Percentiles rank a stretch among this genome's conserved stretches.
These are phyloP conservation scores for Trifolium subterraneum DNA, from an alignment of 306 rosid genomes.

Conservation along the genomic window DNA sequence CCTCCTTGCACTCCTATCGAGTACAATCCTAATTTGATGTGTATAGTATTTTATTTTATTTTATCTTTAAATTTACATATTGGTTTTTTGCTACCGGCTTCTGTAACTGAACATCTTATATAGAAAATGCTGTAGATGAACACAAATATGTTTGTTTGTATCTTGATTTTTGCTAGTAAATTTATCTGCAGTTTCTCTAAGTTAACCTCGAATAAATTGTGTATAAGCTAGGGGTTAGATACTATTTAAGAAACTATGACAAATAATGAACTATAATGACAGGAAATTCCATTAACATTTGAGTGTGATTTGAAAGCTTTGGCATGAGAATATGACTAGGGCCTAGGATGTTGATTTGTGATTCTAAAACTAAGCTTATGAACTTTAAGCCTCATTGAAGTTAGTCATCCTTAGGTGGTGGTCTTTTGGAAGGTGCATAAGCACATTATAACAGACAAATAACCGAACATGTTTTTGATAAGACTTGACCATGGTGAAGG, in stretches of 20 bases:
- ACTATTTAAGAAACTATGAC: neutral
- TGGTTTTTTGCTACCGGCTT: conserved; percentile 49
- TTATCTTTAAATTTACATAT: conserved; percentile 26
- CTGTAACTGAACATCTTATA: conserved; percentile 48
- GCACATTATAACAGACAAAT: neutral
- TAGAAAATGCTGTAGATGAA: conserved; percentile 43
- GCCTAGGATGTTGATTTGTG: neutral
- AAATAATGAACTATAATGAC: neutral
- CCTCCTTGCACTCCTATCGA: conserved; percentile 37
- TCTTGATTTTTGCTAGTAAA: conserved; percentile 40
- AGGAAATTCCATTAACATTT: neutral
- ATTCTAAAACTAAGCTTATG: neutral
- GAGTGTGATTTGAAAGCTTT: neutral
- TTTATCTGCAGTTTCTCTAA: conserved; percentile 30
- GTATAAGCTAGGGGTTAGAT: conserved; percentile 4
- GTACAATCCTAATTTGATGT: conserved; percentile 48
- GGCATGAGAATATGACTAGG: conserved; percentile 1
- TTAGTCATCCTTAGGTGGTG: neutral
- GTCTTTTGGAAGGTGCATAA: neutral
- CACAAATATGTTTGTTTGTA: conserved; percentile 52
- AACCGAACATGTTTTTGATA: too few species aligned
- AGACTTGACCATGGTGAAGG: too few species aligned
- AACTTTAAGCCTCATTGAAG: neutral
- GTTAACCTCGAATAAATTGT: neutral
- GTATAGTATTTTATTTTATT: conserved; percentile 43